phyloP scores from a whole-genome alignment of 495 filamentous ascomycete species.

The Collariella sp. region DNA sequence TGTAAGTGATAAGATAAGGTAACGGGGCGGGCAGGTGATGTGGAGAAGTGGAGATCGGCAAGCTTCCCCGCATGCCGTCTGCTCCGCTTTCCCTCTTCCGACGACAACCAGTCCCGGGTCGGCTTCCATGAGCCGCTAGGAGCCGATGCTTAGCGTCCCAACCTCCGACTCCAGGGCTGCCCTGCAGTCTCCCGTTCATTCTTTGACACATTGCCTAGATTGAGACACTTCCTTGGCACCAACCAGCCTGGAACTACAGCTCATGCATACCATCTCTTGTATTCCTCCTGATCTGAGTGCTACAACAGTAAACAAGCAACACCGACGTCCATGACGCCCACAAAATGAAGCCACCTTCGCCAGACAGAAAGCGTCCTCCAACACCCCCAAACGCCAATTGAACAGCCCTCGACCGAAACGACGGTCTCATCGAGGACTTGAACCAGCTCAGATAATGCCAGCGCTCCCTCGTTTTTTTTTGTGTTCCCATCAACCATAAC shows the following conservation, averaged over 20 bases:
- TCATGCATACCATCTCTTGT: too few relatives aligned
- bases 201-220: too few relatives aligned
- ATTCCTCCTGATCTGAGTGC: too few relatives aligned
- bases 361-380: background rate
- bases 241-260: too few relatives aligned
- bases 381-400: background rate
- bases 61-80: constrained; percentile 11
- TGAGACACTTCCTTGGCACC: too few relatives aligned
- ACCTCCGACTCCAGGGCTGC: background rate
- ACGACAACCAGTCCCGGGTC: background rate
- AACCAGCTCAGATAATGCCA: background rate
- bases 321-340: too few relatives aligned
- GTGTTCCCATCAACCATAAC: background rate
- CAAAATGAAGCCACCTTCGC: too few relatives aligned
- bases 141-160: constrained; percentile 1
- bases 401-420: background rate
- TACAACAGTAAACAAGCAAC: too few relatives aligned
- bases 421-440: background rate
- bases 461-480: background rate
- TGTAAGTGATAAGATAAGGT: constrained; percentile 22
- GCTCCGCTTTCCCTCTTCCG: constrained; percentile 5
- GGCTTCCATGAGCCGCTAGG: constrained; percentile 8
- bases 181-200: too few relatives aligned
- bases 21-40: background rate
- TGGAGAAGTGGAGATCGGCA: constrained; percentile 4